Percentiles rank a stretch among this genome's conserved stretches.
phyloP scores from a whole-genome alignment of 495 filamentous ascomycete species.

The Penicillium nucicola region DNA sequence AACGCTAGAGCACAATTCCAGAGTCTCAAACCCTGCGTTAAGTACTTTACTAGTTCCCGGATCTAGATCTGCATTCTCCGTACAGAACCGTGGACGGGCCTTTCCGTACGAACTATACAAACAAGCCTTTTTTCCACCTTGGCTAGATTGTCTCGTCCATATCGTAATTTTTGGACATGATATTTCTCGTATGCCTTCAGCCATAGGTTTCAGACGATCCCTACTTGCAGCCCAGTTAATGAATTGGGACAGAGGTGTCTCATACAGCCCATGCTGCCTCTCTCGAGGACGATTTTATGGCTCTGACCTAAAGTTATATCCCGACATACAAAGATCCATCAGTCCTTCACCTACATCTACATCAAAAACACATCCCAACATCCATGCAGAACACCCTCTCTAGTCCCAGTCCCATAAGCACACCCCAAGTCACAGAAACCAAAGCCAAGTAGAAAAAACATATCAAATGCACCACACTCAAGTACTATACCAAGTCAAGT shows the following conservation, averaged over 20 bases:
- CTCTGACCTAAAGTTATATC: no score
- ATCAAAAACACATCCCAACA: neutral
- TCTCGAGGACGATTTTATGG: no score
- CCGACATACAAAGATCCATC: no score
- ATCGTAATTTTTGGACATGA: neutral
- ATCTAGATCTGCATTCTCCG: slow-evolving; percentile 9
- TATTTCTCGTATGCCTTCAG: neutral
- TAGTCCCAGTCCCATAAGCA: neutral
- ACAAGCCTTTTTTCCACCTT: no score
- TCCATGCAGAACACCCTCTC: neutral
- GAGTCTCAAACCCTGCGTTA: slow-evolving; percentile 2
- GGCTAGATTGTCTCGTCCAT: no score
- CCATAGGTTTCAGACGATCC: neutral
- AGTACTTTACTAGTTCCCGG: slow-evolving; percentile 16
- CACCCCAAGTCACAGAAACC: neutral
- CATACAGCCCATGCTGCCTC: no score
- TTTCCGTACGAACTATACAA: neutral
- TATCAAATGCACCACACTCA: neutral
- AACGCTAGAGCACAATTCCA: slow-evolving; percentile 14
- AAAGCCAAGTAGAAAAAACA: neutral
- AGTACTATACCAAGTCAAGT: neutral
- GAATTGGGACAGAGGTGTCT: no score
- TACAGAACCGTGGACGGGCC: neutral
- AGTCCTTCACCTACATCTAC: neutral
- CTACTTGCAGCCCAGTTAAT: no score